These are phyloP conservation scores for Plectosphaerella sp. DNA, from an alignment of 2,329 filamentous ascomycete genomes.

Conservation along the genomic window DNA sequence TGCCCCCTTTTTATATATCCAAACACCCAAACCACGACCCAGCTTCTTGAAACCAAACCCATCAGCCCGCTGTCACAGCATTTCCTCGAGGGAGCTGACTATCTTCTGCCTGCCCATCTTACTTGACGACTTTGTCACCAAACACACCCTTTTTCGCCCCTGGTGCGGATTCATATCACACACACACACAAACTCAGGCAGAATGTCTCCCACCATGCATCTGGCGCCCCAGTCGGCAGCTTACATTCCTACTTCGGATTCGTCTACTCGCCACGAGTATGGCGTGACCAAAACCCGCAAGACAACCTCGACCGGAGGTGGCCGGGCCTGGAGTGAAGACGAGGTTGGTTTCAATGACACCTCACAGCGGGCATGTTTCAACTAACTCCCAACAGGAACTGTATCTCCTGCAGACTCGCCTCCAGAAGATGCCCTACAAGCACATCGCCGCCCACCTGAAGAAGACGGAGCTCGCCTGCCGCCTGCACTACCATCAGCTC, in stretches of 20 bases:
- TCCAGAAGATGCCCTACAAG: constrained; percentile 89
- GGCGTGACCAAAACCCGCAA: constrained; percentile 63
- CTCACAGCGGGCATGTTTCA: background rate
- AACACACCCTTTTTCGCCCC: background rate
- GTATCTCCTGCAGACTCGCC: constrained; percentile 77
- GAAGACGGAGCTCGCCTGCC: constrained; percentile 84
- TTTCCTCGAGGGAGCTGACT: background rate
- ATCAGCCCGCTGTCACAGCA: background rate
- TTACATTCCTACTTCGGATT: constrained; percentile 49
- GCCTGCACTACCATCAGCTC: constrained; percentile 82
- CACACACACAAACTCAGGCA: constrained; percentile 11
- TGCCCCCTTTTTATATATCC: constrained; percentile 2
- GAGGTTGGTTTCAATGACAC: constrained; percentile 52
- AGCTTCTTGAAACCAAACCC: background rate
- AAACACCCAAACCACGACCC: background rate
- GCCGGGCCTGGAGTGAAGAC: constrained; percentile 80
- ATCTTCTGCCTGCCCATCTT: background rate
- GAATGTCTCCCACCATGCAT: constrained; percentile 48
- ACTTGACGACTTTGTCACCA: background rate
- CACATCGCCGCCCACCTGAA: constrained; percentile 81
- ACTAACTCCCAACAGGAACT: constrained; percentile 55
- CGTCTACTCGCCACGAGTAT: constrained; percentile 53
- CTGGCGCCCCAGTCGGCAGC: constrained; percentile 36
- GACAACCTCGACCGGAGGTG: constrained; percentile 66
- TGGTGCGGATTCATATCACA: constrained; percentile 8